Evolutionary conservation across 805 yeast genomes (phyloP).

Genomic region (Candida loeiensis): DNA sequence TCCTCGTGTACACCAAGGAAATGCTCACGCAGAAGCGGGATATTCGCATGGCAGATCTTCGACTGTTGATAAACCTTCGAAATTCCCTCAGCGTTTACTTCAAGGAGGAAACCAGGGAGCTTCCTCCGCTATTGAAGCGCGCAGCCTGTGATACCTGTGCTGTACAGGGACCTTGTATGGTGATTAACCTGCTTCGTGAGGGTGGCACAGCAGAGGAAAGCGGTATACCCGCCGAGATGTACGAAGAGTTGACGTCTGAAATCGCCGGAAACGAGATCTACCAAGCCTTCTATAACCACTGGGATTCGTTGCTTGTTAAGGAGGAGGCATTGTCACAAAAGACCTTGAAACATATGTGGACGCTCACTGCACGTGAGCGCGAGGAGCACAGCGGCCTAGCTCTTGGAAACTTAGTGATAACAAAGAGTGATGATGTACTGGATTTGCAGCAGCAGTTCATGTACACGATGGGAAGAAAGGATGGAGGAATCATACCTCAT

Average conservation of each 20-base stretch:
- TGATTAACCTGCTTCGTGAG: slow-evolving; percentile 56
- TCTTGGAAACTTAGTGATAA: slow-evolving; percentile 48
- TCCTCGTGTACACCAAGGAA: slow-evolving; percentile 71
- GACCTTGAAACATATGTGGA: slow-evolving; percentile 66
- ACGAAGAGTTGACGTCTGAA: slow-evolving; percentile 49
- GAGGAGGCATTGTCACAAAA: slow-evolving; percentile 62
- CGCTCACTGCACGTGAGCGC: slow-evolving; percentile 52
- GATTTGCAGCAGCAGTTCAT: slow-evolving; percentile 28
- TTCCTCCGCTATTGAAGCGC: slow-evolving; percentile 54
- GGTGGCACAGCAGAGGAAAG: slow-evolving; percentile 52
- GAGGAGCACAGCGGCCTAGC: slow-evolving; percentile 61
- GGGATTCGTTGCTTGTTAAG: slow-evolving; percentile 69
- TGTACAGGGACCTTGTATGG: slow-evolving; percentile 58
- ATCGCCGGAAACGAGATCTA: slow-evolving; percentile 41
- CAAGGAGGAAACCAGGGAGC: slow-evolving; percentile 44
- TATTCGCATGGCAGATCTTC: slow-evolving; percentile 52
- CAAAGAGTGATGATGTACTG: slow-evolving; percentile 19
- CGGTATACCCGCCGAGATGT: slow-evolving; percentile 50
- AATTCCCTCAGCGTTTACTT: slow-evolving; percentile 63
- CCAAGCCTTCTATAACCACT: slow-evolving; percentile 56
- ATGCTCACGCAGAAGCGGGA: slow-evolving; percentile 54
- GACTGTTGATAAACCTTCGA: slow-evolving; percentile 66
- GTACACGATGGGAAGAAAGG: slow-evolving; percentile 48
- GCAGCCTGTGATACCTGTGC: slow-evolving; percentile 62
- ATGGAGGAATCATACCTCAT: slow-evolving; percentile 23